Evolutionary conservation across 2,329 filamentous ascomycete genomes (phyloP).

Genomic region (Paraphaeosphaeria minitans): DNA sequence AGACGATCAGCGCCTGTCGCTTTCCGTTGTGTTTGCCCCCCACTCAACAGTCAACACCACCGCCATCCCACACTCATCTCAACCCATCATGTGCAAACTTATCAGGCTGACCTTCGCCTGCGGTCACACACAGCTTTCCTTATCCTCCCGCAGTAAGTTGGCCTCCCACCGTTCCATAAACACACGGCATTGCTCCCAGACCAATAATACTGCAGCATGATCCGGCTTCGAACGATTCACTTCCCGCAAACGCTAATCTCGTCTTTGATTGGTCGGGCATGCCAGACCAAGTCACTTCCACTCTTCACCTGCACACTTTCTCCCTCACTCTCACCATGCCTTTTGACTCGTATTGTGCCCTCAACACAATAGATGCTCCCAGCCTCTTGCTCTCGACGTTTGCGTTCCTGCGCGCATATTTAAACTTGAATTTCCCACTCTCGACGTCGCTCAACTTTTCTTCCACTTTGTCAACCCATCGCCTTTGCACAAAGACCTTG

Average conservation of each 20-base stretch:
- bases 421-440: not conserved
- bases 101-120: not conserved
- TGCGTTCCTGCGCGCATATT: not conserved
- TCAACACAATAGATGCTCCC: not conserved
- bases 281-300: not conserved
- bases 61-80: no score
- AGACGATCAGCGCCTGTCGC: no score
- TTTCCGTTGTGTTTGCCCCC: no score
- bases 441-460: not conserved
- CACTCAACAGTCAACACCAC: no score
- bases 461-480: not conserved
- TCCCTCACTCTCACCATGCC: not conserved
- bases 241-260: no score
- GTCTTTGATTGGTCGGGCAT: no score
- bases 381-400: not conserved
- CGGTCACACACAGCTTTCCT: conserved; percentile 1
- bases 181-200: no score
- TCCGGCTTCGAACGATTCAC: no score
- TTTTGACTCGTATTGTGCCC: not conserved
- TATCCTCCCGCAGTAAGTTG: not conserved
- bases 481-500: not conserved
- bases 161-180: not conserved
- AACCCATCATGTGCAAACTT: not conserved
- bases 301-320: not conserved
- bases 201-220: no score